Evolutionary conservation across 2,329 filamentous ascomycete species (phyloP).

Genomic region (Ramichloridium luteum): DNA sequence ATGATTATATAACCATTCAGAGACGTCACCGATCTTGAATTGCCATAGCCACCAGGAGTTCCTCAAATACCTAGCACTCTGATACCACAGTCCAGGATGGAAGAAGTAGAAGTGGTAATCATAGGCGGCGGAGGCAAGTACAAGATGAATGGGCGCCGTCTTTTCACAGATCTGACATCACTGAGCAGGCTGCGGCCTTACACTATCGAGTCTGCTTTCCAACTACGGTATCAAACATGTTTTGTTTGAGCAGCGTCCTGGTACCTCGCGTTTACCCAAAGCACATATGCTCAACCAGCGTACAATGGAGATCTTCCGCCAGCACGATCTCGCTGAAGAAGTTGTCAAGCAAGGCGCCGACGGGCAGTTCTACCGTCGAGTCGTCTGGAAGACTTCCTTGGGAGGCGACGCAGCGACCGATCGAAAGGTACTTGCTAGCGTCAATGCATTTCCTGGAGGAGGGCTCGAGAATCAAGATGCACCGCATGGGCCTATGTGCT

Average conservation of each 20-base stretch:
- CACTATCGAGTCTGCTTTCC: background rate
- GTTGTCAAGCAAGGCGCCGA: constrained; percentile 7
- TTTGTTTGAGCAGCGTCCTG: constrained; percentile 1
- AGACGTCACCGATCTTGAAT: too few species aligned
- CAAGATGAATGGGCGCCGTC: too few species aligned
- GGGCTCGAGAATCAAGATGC: background rate
- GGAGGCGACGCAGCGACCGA: background rate
- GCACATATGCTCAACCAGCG: constrained; percentile 50
- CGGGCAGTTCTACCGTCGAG: background rate
- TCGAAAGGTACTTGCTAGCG: background rate
- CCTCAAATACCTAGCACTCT: too few species aligned
- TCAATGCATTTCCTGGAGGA: background rate
- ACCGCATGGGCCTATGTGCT: constrained; percentile 24
- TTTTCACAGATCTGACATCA: too few species aligned
- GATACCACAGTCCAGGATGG: too few species aligned
- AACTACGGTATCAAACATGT: constrained; percentile 1
- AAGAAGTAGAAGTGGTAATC: background rate
- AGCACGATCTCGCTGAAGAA: constrained; percentile 27
- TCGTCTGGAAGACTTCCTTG: background rate
- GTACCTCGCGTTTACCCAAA: background rate
- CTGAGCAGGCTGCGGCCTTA: background rate
- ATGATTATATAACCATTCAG: too few species aligned
- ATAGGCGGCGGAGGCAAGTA: constrained; percentile 1
- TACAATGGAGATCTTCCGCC: constrained; percentile 28
- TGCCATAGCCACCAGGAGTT: too few species aligned